phyloP scores from a whole-genome alignment of 169 alveolate species.

The Babesia ovata region DNA sequence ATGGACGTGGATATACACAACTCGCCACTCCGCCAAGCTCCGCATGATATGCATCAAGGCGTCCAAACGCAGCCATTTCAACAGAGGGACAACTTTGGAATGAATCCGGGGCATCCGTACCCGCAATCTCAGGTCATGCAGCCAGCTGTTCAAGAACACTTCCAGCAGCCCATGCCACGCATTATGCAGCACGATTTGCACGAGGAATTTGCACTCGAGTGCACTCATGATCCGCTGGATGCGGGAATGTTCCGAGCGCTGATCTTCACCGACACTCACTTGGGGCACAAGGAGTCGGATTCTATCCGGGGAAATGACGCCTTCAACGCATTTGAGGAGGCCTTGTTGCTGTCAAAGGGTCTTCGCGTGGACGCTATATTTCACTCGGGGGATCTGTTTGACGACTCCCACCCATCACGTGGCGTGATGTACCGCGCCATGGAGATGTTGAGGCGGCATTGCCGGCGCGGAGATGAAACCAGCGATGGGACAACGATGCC shows the following conservation, averaged over 20 bases:
- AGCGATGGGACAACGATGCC: not conserved
- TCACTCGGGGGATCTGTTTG: slow-evolving; percentile 95
- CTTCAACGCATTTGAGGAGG: slow-evolving; percentile 92
- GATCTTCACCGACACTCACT: slow-evolving; percentile 93
- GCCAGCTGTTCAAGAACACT: slow-evolving; percentile 5
- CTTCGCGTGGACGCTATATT: slow-evolving; percentile 88
- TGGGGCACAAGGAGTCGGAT: slow-evolving; percentile 93
- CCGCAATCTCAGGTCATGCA: not conserved
- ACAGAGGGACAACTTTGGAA: not conserved
- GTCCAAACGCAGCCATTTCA: not conserved
- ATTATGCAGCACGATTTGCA: not conserved
- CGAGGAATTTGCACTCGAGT: slow-evolving; percentile 3
- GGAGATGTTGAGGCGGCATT: slow-evolving; percentile 74
- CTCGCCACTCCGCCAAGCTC: no score
- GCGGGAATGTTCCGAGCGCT: slow-evolving; percentile 81
- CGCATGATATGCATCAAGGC: not conserved
- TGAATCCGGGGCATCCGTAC: not conserved
- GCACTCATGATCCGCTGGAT: slow-evolving; percentile 23
- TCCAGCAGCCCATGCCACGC: not conserved
- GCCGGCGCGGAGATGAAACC: slow-evolving; percentile 70
- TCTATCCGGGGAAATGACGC: slow-evolving; percentile 87
- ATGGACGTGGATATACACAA: no score
- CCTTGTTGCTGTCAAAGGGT: slow-evolving; percentile 84
- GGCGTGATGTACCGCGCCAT: slow-evolving; percentile 70
- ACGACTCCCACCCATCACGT: slow-evolving; percentile 90